phyloP scores from a whole-genome alignment of 1,139 yeast species.

The Kodamaea sp. region DNA sequence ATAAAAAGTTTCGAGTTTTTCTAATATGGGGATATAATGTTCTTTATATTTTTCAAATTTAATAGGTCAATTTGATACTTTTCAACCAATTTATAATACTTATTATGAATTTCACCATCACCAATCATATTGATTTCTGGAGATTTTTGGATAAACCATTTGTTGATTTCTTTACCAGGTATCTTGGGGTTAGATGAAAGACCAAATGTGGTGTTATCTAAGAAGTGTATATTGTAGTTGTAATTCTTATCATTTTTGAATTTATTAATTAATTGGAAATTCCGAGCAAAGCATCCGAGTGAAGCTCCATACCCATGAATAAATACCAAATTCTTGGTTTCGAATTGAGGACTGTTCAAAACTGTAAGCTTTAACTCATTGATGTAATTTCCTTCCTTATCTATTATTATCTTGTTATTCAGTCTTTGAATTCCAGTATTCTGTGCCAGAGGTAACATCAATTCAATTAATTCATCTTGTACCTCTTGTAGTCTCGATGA shows the following conservation, averaged over 20 bases:
- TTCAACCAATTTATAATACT: slow-evolving; percentile 41
- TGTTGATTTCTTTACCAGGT: slow-evolving; percentile 39
- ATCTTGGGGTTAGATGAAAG: slow-evolving; percentile 63
- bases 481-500: slow-evolving; percentile 25
- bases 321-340: slow-evolving; percentile 51
- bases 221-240: slow-evolving; percentile 57
- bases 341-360: slow-evolving; percentile 13
- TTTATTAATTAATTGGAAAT: slow-evolving; percentile 49
- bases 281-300: slow-evolving; percentile 77
- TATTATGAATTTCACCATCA: slow-evolving; percentile 30
- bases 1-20: slow-evolving; percentile 37
- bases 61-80: slow-evolving; percentile 28
- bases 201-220: slow-evolving; percentile 87
- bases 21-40: slow-evolving; percentile 42
- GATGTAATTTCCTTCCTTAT: slow-evolving; percentile 26
- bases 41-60: slow-evolving; percentile 29
- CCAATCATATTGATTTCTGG: slow-evolving; percentile 33
- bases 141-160: slow-evolving; percentile 27
- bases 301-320: slow-evolving; percentile 94
- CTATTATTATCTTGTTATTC: slow-evolving; percentile 24
- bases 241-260: slow-evolving; percentile 35
- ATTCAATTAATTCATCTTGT: slow-evolving; percentile 35
- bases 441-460: slow-evolving; percentile 31
- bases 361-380: slow-evolving; percentile 30
- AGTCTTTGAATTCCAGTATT: slow-evolving; percentile 22